phyloP scores from a whole-genome alignment of 371 early-diverging fungal genomes.

The Mortierella sp. region DNA sequence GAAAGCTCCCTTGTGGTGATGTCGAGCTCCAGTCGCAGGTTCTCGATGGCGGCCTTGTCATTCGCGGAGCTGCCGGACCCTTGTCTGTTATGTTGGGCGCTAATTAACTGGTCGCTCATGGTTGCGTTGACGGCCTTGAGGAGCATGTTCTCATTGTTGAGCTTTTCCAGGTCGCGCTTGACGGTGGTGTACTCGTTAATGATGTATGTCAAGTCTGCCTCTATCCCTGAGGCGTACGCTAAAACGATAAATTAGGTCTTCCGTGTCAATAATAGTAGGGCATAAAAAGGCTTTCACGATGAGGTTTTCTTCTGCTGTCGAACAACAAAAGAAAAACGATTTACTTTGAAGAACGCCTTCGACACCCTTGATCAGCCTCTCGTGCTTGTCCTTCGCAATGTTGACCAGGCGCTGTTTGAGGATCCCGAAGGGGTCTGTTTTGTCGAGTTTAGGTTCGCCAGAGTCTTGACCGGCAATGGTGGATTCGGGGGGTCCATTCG shows the following conservation, averaged over 20 bases:
- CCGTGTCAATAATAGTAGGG: background rate
- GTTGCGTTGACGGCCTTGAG: background rate
- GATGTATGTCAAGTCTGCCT: slow-evolving; percentile 5
- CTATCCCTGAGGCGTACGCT: background rate
- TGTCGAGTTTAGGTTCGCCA: background rate
- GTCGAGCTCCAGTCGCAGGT: slow-evolving; percentile 8
- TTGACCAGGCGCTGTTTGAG: background rate
- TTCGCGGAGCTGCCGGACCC: background rate
- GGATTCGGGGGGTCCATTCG: background rate
- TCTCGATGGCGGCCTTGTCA: background rate
- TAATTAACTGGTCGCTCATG: background rate
- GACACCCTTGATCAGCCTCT: background rate
- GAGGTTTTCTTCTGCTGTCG: background rate
- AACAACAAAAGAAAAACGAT: background rate
- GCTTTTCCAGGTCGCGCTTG: background rate
- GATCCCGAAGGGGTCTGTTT: background rate
- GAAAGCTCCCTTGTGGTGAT: slow-evolving; percentile 20
- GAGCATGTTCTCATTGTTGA: background rate
- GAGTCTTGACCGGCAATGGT: background rate
- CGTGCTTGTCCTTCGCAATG: background rate
- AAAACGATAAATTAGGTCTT: background rate
- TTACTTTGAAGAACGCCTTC: background rate
- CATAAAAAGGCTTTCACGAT: background rate
- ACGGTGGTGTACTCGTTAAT: slow-evolving; percentile 2
- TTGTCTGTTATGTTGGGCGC: background rate